Conservation (phyloP, 2,329 filamentous ascomycete genomes). For the Coniochaeta ligniaria region DNA sequence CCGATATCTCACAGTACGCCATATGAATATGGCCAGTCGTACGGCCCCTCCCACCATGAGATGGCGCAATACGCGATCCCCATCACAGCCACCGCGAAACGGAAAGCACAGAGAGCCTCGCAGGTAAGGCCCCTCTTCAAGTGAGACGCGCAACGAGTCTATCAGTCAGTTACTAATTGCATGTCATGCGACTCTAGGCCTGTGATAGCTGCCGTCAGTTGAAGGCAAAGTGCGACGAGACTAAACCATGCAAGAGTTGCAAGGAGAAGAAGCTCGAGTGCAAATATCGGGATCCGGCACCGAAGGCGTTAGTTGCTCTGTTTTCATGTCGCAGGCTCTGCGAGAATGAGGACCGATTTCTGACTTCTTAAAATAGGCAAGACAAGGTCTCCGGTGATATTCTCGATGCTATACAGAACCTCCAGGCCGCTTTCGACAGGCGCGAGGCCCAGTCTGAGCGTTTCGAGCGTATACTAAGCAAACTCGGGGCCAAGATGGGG, state of each 20-base stretch:
- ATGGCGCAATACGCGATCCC: conserved; percentile 26
- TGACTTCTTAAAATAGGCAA: conserved; percentile 27
- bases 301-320: conserved; percentile 46
- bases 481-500: conserved; percentile 4
- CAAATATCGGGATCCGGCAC: conserved; percentile 84
- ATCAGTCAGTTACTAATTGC: neutral
- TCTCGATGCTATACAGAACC: conserved; percentile 41
- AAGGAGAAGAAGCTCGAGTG: conserved; percentile 79
- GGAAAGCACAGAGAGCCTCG: conserved; percentile 58
- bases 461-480: conserved; percentile 15
- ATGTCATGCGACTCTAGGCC: conserved; percentile 47
- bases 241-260: conserved; percentile 77
- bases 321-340: neutral
- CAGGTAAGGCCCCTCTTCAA: conserved; percentile 36
- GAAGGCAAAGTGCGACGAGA: conserved; percentile 89
- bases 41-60: conserved; percentile 26
- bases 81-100: conserved; percentile 42
- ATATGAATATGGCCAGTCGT: conserved; percentile 23
- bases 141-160: neutral
- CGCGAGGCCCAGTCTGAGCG: conserved; percentile 29
- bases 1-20: conserved; percentile 28
- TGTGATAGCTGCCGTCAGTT: conserved; percentile 84
- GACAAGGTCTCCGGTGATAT: conserved; percentile 57
- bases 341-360: neutral
- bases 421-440: conserved; percentile 28